Evolutionary conservation across 1,139 yeast genomes (phyloP), one percentile per base, ranked within the genome.

Genomic region (Lizanozyma gosingica): DNA sequence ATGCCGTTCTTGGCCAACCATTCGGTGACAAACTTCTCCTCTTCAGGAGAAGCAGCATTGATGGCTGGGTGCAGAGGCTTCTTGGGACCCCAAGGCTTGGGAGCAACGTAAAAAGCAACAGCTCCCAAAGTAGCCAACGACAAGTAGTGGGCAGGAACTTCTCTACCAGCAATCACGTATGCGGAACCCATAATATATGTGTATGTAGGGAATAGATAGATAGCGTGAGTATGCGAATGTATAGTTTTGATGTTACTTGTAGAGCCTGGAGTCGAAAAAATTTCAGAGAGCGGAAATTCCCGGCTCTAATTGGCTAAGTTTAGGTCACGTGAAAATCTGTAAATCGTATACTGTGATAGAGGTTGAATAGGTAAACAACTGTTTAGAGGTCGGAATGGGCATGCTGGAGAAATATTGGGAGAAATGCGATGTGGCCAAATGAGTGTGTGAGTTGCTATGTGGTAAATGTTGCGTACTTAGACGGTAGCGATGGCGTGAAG

Each of bases 31-130:
- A 83, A 90, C 64, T 82, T 81, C 63, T 85, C 95, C 70, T 90
- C 97, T 54, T 87, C 97, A 52, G 88, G 78, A 44, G 88, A 76
- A 44, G 79, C 63, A 48, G 96, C 95, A 51, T 78, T 76, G 62
- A 87, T 76, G 43, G 82, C 70, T 46, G 92, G 87, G 53, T 71
- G 71, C 46, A 70, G 65, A 47, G 82, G 76, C 39, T 56, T 55
- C 35, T 53, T 47, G 15, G 77, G 61, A 33, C 74, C 71, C 78
- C 86, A 82, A 56, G 92, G 92, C 64, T 83, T 82, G 60, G 92
- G 92, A 37, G 67, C 56, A 47, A 70, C 78, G 43, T 76, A 54
- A 39, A 80, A 61, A 35, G 71, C 73, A 45, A 82, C 83, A 33
- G 77, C 63, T 49, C 82, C 78, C 53, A 82, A 67, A 39, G 94